A percentile compares a stretch with the other conserved stretches of the same genome.
phyloP scores from a whole-genome alignment of 2,329 filamentous ascomycete genomes.

The Leptographium wingfieldii region DNA sequence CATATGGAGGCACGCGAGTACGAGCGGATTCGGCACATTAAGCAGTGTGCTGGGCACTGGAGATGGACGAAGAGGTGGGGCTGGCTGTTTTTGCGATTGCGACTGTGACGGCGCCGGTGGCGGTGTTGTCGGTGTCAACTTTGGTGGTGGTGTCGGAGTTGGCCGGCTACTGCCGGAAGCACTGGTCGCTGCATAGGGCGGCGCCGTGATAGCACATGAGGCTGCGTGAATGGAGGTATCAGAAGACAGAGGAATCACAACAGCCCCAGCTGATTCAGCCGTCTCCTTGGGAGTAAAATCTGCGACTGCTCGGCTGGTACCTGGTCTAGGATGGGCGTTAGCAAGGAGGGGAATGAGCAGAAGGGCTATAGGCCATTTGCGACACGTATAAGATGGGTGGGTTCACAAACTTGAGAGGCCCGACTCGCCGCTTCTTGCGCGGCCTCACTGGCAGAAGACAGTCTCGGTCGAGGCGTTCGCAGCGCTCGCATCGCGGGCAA shows the following conservation, averaged over 20 bases:
- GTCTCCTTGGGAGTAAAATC: background rate
- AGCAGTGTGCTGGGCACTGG: background rate
- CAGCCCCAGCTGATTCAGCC: background rate
- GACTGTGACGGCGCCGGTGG: background rate
- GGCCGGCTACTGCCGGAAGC: background rate
- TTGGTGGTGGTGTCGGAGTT: background rate
- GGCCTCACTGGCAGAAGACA: slow-evolving; percentile 11
- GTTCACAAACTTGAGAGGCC: slow-evolving; percentile 6
- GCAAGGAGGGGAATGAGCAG: background rate
- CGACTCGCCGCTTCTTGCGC: slow-evolving; percentile 13
- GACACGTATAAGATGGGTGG: background rate
- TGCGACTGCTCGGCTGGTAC: background rate
- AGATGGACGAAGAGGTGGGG: background rate
- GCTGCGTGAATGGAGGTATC: background rate
- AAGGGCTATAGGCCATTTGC: background rate
- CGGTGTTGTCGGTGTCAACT: background rate
- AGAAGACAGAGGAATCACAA: background rate
- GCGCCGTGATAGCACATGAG: background rate
- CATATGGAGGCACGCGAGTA: slow-evolving; percentile 9
- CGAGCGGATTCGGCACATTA: background rate
- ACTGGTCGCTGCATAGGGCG: background rate
- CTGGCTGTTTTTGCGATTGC: background rate
- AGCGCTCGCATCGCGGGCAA: slow-evolving; percentile 10
- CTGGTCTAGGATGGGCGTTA: background rate
- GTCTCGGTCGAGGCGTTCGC: slow-evolving; percentile 11